Percentiles rank a stretch among this genome's conserved stretches.
phyloP scores from a whole-genome alignment of 768 basidiomycete species.

The Amanita fuliginea region DNA sequence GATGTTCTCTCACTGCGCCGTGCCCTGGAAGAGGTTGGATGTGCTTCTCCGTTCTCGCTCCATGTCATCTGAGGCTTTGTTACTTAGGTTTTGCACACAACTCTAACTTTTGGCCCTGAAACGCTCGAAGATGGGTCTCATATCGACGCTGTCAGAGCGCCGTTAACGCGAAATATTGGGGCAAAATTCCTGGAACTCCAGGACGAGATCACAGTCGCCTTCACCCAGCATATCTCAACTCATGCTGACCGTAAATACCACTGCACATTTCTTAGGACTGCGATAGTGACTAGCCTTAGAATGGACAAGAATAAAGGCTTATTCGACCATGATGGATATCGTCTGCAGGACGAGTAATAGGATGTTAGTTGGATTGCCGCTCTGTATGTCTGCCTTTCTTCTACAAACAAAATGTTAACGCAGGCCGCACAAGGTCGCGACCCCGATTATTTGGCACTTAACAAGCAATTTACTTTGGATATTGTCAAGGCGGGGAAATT shows the following conservation, averaged over 20 bases:
- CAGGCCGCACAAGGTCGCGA: slow-evolving; percentile 12
- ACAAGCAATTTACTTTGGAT: slow-evolving; percentile 10
- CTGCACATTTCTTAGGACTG: background rate
- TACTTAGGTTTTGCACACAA: slow-evolving; percentile 19
- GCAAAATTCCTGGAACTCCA: slow-evolving; percentile 14
- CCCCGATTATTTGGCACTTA: slow-evolving; percentile 11
- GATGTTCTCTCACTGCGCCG: slow-evolving; percentile 30
- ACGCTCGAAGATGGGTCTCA: slow-evolving; percentile 10
- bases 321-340: slow-evolving; percentile 12
- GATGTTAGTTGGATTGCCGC: slow-evolving; percentile 16
- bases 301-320: slow-evolving; percentile 11
- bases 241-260: background rate
- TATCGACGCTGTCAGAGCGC: slow-evolving; percentile 14
- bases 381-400: slow-evolving; percentile 12
- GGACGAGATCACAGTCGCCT: slow-evolving; percentile 15
- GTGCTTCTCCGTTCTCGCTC: background rate
- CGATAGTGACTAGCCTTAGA: slow-evolving; percentile 5
- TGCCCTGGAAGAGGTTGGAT: slow-evolving; percentile 17
- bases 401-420: background rate
- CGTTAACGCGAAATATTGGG: slow-evolving; percentile 18
- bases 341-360: slow-evolving; percentile 13
- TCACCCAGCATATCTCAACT: slow-evolving; percentile 11
- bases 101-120: slow-evolving; percentile 23
- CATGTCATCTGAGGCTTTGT: background rate
- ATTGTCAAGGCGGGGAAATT: slow-evolving; percentile 12